These are phyloP conservation scores for Coffea canephora DNA, from an alignment of 257 asterid genomes.

Conservation along the genomic window DNA sequence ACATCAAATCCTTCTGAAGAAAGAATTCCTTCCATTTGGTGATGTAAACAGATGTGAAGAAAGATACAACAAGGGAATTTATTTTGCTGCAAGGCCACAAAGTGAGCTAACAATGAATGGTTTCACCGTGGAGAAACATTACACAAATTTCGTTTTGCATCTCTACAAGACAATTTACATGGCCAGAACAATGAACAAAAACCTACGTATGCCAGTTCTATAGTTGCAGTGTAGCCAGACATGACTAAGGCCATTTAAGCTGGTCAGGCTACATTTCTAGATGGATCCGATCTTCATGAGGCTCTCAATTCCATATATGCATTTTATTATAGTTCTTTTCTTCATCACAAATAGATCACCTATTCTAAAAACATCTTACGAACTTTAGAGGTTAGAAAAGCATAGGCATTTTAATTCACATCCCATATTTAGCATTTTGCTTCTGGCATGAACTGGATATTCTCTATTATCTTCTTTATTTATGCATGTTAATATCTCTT, in stretches of 20 bases:
- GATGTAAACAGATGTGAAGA: conserved; percentile 64
- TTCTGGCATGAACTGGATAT: neutral
- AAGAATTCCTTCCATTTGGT: conserved; percentile 67
- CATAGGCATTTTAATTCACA: neutral
- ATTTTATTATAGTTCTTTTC: neutral
- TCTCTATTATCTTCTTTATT: neutral
- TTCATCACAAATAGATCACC: neutral
- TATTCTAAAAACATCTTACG: neutral
- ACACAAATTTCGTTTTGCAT: neutral
- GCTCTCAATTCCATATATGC: neutral
- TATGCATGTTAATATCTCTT: neutral
- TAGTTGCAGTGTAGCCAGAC: neutral
- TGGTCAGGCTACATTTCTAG: neutral
- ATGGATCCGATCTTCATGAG: neutral
- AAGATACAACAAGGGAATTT: conserved; percentile 66
- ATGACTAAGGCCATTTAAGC: neutral
- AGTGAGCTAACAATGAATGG: conserved; percentile 23
- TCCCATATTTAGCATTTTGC: neutral
- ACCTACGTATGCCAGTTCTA: neutral
- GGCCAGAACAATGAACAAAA: neutral
- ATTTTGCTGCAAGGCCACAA: conserved; percentile 69
- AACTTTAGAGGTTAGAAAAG: neutral
- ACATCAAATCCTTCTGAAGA: conserved; percentile 46
- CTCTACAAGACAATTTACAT: neutral
- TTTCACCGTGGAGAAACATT: conserved; percentile 4